Evolutionary conservation across 495 filamentous ascomycete genomes (phyloP), one percentile per base, ranked within the genome.

Genomic region (Saxophila tyrrhenica): DNA sequence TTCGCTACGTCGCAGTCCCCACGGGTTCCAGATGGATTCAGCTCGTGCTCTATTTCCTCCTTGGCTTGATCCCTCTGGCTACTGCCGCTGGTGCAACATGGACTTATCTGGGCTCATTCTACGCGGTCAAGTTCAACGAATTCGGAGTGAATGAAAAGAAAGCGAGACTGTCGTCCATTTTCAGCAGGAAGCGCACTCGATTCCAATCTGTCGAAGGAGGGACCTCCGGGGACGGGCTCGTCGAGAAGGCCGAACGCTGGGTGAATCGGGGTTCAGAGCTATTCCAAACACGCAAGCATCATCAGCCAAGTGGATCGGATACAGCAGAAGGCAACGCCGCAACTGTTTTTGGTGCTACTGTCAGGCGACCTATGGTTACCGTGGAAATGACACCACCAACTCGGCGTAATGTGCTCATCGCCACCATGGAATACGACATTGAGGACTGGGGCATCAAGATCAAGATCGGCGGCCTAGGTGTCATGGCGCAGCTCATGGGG

Each of bases 391-490:
- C 35, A 39, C 16, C 35, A 39, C 16, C 16, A 16, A 9, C 66
- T 20, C 69, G 74, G 24, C 69, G 77, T 20, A 79, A 74, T 42
- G 77, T 83, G 1, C 70, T 85, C 10, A 78, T 84, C 42, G 81
- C 80, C 8, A 85, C 81, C 21, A 83, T 86, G 75, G 82, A 85
- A 62, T 86, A 85, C 60, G 78, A 84, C 47, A 82, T 86, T 53
- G 81, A 84, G 39, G 82, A 85, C 59, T 85, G 81, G 75, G 71
- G 62, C 0, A 83, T 86, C 62, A 84, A 81, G 62, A 80, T 85
- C 66, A 86, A 86, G 65, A 85, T 85, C 50, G 82, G 82, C 52
- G 82, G 82, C 29, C 67, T 86, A 24, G 82, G 82, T 61, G 81
- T 85, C 32, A 76, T 76, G 73, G 70, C 73, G 21, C 80, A 83